Evolutionary conservation across 192 early-diverging fungal genomes (phyloP).

Genomic region (Coemansia sp.): DNA sequence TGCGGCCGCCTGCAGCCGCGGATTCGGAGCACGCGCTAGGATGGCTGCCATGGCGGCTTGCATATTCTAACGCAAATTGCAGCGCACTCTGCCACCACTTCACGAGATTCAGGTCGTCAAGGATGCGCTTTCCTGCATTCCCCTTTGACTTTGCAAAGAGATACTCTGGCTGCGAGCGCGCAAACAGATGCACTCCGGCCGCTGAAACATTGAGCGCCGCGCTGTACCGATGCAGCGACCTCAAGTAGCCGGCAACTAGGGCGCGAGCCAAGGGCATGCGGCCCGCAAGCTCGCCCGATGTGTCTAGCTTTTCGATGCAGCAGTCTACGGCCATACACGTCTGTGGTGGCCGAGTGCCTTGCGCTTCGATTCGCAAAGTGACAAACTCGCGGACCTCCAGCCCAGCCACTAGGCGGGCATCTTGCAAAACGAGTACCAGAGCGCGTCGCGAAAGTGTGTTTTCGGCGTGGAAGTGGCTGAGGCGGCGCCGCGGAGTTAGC

Average conservation of each 20-base stretch:
- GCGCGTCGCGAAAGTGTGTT: constrained; percentile 41
- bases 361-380: constrained; percentile 21
- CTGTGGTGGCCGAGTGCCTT: background rate
- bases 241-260: constrained; percentile 44
- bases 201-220: constrained; percentile 5
- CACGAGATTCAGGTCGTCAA: constrained; percentile 68
- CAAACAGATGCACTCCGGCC: constrained; percentile 68
- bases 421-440: constrained; percentile 36
- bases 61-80: constrained; percentile 4
- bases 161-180: constrained; percentile 85
- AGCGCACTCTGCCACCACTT: constrained; percentile 77
- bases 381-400: constrained; percentile 47
- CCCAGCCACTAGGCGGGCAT: constrained; percentile 32
- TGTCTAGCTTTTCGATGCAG: constrained; percentile 55
- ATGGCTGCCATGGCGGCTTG: too few relatives aligned
- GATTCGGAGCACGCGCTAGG: too few relatives aligned
- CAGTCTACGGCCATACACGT: constrained; percentile 23
- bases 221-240: constrained; percentile 30
- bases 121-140: constrained; percentile 65
- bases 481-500: constrained; percentile 35
- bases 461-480: constrained; percentile 26
- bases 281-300: constrained; percentile 26
- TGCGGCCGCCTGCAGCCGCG: too few relatives aligned
- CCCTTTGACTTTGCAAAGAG: constrained; percentile 74
- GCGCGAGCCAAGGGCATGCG: constrained; percentile 29